A percentile compares a stretch with the other conserved stretches of the same genome.
Evolutionary conservation across 2,329 filamentous ascomycete genomes (phyloP).

Genomic region (Fusarium acutatum): DNA sequence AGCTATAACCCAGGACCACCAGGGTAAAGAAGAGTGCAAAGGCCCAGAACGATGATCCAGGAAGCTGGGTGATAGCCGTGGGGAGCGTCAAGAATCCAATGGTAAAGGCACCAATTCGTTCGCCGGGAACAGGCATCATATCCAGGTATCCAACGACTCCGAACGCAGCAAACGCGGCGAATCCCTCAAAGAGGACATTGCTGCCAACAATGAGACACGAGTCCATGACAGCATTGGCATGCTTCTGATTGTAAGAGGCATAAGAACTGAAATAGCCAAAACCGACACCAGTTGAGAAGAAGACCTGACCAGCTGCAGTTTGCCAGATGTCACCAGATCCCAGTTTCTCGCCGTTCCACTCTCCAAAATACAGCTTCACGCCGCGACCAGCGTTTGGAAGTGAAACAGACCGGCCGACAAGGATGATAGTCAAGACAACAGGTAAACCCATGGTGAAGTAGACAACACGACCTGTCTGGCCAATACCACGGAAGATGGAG

Average conservation of each 20-base stretch:
- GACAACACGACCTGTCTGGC: constrained; percentile 65
- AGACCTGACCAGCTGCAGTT: constrained; percentile 67
- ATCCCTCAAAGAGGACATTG: constrained; percentile 66
- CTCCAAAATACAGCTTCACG: constrained; percentile 56
- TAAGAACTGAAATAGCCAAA: constrained; percentile 68
- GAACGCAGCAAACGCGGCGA: constrained; percentile 59
- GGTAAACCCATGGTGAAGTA: constrained; percentile 71
- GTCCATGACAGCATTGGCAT: constrained; percentile 68
- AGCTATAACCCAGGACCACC: constrained; percentile 65
- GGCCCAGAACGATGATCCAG: constrained; percentile 66
- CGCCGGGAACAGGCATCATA: constrained; percentile 48
- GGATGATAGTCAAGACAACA: constrained; percentile 64
- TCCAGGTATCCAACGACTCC: constrained; percentile 62
- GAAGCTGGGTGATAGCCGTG: constrained; percentile 64
- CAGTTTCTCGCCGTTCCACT: constrained; percentile 59
- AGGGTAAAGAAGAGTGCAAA: constrained; percentile 67
- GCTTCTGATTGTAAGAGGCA: constrained; percentile 65
- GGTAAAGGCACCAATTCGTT: constrained; percentile 61
- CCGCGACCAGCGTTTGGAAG: constrained; percentile 63
- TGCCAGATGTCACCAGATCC: constrained; percentile 64
- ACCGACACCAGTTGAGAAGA: constrained; percentile 67
- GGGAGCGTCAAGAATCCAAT: constrained; percentile 68
- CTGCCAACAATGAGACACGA: constrained; percentile 63
- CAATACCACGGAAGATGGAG: constrained; percentile 67
- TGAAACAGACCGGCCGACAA: constrained; percentile 62